These are phyloP conservation scores for Coemansia interrupta DNA, from an alignment of 192 early-diverging fungal species.

Conservation along the genomic window DNA sequence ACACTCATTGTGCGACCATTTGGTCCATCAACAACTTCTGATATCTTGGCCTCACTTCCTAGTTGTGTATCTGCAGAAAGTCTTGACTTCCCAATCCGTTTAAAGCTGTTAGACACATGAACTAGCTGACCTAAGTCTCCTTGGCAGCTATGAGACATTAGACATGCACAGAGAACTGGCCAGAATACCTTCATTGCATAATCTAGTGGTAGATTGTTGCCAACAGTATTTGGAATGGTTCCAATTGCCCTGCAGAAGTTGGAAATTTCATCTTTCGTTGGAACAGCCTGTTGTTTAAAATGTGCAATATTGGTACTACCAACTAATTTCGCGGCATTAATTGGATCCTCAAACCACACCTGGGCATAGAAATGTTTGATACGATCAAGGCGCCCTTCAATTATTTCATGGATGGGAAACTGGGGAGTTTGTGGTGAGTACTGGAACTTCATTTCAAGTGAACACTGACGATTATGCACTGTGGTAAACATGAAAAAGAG, in stretches of 20 bases:
- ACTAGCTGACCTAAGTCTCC: slow-evolving; percentile 85
- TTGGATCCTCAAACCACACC: slow-evolving; percentile 65
- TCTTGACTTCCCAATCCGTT: slow-evolving; percentile 60
- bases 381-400: slow-evolving; percentile 66
- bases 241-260: background rate
- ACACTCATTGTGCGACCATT: slow-evolving; percentile 85
- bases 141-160: slow-evolving; percentile 82
- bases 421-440: background rate
- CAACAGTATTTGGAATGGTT: no score
- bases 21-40: slow-evolving; percentile 73
- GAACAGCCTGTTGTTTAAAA: background rate
- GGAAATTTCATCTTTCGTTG: background rate
- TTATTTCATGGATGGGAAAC: background rate
- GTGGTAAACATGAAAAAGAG: slow-evolving; percentile 47
- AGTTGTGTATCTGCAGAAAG: slow-evolving; percentile 67
- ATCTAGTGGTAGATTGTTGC: slow-evolving; percentile 72
- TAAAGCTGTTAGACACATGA: slow-evolving; percentile 87
- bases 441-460: background rate
- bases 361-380: slow-evolving; percentile 84
- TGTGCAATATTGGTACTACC: background rate
- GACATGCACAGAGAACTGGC: slow-evolving; percentile 82
- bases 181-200: slow-evolving; percentile 90
- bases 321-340: background rate
- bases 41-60: slow-evolving; percentile 70
- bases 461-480: slow-evolving; percentile 27